Evolutionary conservation across 352 stramenopile genomes (phyloP).

Genomic region (Phytophthora pisi): DNA sequence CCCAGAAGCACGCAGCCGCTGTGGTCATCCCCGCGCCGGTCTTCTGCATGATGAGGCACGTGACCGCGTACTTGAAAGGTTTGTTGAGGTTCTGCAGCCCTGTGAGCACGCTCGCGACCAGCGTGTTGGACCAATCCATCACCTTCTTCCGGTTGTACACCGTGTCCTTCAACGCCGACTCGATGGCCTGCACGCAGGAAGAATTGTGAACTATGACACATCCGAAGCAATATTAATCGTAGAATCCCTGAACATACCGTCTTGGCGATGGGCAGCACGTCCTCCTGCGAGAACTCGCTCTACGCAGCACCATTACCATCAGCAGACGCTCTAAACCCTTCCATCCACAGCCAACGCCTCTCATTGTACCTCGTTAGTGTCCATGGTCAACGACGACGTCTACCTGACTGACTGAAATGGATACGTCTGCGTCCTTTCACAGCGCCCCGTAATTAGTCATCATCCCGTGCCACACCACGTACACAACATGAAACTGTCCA

Average conservation of each 20-base stretch:
- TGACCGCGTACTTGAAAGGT: slow-evolving; percentile 87
- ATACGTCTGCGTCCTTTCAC: slow-evolving; percentile 35
- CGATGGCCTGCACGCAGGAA: slow-evolving; percentile 56
- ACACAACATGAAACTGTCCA: slow-evolving; percentile 13
- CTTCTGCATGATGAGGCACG: slow-evolving; percentile 89
- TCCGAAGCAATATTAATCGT: not conserved
- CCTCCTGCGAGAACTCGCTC: slow-evolving; percentile 83
- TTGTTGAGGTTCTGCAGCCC: slow-evolving; percentile 89
- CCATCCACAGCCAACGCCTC: not conserved
- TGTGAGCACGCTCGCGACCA: slow-evolving; percentile 80
- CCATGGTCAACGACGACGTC: slow-evolving; percentile 32
- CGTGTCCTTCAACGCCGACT: slow-evolving; percentile 76
- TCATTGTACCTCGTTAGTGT: slow-evolving; percentile 47
- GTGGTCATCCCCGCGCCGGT: slow-evolving; percentile 76
- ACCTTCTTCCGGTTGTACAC: slow-evolving; percentile 90
- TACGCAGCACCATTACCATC: slow-evolving; percentile 16
- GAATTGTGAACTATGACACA: not conserved
- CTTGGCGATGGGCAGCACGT: slow-evolving; percentile 79
- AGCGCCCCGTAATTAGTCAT: slow-evolving; percentile 1
- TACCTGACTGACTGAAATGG: slow-evolving; percentile 1
- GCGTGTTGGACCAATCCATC: slow-evolving; percentile 84
- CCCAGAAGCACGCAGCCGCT: slow-evolving; percentile 78
- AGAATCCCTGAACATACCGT: slow-evolving; percentile 29
- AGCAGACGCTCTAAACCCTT: not conserved
- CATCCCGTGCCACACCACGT: not conserved